Percentiles rank a stretch among this genome's conserved stretches.
Conservation (phyloP, 495 filamentous ascomycete genomes). For the Apiosordaria backusii region DNA sequence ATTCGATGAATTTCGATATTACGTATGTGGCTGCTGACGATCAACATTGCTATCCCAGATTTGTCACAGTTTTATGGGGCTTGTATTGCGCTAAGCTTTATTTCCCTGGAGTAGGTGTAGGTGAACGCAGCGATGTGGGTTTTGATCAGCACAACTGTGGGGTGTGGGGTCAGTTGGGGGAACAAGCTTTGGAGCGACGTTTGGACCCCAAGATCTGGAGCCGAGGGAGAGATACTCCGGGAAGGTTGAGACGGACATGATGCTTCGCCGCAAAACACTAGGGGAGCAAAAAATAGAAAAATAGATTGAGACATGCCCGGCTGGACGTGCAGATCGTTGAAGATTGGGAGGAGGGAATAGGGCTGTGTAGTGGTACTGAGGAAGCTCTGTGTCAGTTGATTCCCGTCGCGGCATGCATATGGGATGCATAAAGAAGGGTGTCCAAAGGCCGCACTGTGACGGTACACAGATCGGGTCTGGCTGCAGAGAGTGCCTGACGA, state of each 20-base stretch:
- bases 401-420: neutral
- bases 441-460: neutral
- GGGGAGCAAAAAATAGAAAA: neutral
- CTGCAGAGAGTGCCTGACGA: neutral
- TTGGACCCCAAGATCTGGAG: slow-evolving; percentile 4
- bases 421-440: neutral
- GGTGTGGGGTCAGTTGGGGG: too few species aligned
- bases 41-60: too few species aligned
- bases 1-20: too few species aligned
- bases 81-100: too few species aligned
- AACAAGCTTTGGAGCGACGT: neutral
- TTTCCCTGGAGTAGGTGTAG: too few species aligned
- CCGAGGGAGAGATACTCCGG: neutral
- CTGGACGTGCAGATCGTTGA: neutral
- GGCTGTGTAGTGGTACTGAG: neutral
- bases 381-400: neutral
- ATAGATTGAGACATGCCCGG: neutral
- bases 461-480: neutral
- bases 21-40: too few species aligned
- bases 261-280: neutral
- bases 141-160: neutral
- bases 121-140: neutral
- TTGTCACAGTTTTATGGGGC: too few species aligned
- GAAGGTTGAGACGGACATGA: neutral
- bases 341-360: neutral